Evolutionary conservation across 306 rosid species (phyloP).

Genomic region (Malus fusca): DNA sequence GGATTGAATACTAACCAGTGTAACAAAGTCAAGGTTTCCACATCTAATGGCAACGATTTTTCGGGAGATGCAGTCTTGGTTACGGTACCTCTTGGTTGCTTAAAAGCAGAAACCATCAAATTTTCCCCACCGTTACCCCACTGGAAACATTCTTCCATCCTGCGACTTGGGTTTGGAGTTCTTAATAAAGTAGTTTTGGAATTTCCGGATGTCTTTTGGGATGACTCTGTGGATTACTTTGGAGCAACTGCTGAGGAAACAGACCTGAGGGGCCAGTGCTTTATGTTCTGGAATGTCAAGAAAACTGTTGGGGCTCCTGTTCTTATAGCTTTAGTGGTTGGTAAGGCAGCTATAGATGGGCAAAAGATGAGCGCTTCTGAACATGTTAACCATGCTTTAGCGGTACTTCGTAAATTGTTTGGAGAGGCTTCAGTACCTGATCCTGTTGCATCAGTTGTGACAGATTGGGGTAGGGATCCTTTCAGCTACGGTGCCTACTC

Average conservation of each 20-base stretch:
- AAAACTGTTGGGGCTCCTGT: constrained; percentile 98
- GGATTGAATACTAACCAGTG: constrained; percentile 20
- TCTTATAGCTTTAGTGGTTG: constrained; percentile 93
- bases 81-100: constrained; percentile 95
- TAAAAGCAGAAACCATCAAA: constrained; percentile 82
- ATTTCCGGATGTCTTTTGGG: constrained; percentile 93
- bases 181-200: constrained; percentile 89
- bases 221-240: constrained; percentile 96
- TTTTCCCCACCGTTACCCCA: constrained; percentile 88
- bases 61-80: constrained; percentile 80
- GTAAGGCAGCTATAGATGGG: constrained; percentile 92
- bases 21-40: constrained; percentile 63
- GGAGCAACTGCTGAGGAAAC: constrained; percentile 98
- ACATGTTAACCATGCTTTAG: constrained; percentile 79
- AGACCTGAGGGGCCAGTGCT: constrained; percentile 80
- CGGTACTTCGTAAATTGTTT: constrained; percentile 89
- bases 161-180: constrained; percentile 95
- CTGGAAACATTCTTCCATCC: constrained; percentile 83
- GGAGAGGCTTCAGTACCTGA: constrained; percentile 84
- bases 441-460: constrained; percentile 87
- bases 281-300: constrained; percentile 97
- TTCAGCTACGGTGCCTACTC: constrained; percentile 96
- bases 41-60: constrained; percentile 66
- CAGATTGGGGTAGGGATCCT: constrained; percentile 99
- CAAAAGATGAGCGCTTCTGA: constrained; percentile 61